Conservation (phyloP, 1,284 basidiomycete species). For the Inonotus obliquus region DNA sequence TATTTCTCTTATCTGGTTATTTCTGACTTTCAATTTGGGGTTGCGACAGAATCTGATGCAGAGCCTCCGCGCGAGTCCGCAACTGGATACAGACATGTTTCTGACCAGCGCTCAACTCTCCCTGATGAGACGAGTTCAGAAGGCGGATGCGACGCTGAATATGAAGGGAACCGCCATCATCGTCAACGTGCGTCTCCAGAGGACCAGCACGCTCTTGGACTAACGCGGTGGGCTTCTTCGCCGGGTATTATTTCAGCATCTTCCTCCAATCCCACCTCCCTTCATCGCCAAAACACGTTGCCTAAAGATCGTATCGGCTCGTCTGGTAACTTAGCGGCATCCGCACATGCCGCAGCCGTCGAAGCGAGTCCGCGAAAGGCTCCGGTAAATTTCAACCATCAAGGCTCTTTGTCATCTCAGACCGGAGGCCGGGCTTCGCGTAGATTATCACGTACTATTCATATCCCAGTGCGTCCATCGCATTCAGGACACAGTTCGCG, state of each 20-base stretch:
- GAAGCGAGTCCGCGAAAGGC: constrained; percentile 55
- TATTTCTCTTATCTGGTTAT: constrained; percentile 40
- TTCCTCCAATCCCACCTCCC: constrained; percentile 59
- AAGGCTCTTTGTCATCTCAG: constrained; percentile 52
- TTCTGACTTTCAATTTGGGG: constrained; percentile 2
- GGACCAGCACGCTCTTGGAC: constrained; percentile 36
- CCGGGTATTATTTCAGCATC: constrained; percentile 52
- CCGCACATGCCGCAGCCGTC: constrained; percentile 54
- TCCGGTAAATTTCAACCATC: constrained; percentile 42
- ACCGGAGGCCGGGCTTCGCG: constrained; percentile 49
- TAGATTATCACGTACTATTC: constrained; percentile 75
- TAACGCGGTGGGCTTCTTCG: constrained; percentile 52
- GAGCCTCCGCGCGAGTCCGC: constrained; percentile 33
- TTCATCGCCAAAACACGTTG: constrained; percentile 59
- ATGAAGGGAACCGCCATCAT: constrained; percentile 58
- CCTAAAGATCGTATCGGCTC: constrained; percentile 56
- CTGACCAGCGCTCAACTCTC: constrained; percentile 51
- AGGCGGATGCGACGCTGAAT: constrained; percentile 74
- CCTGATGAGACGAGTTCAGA: constrained; percentile 71
- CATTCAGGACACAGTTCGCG: constrained; percentile 85
- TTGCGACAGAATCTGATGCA: constrained; percentile 20
- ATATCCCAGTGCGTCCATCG: constrained; percentile 63
- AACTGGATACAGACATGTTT: constrained; percentile 50
- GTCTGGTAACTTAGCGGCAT: constrained; percentile 40
- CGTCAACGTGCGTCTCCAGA: constrained; percentile 70